phyloP scores from a whole-genome alignment of 805 yeast species.

The Wickerhamomyces mucosus region DNA sequence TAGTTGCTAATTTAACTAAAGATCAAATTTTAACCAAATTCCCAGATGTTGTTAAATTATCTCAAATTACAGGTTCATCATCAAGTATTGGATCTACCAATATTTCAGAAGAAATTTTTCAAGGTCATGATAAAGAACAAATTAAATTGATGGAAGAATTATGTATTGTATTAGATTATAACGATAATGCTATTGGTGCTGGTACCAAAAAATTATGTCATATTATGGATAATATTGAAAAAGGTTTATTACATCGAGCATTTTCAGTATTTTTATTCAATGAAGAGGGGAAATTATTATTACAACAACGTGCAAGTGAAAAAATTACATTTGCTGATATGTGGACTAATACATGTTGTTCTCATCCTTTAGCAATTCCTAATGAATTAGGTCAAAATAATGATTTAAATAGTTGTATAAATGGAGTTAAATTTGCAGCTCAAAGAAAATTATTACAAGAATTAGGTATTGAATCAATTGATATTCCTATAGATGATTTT shows the following conservation, averaged over 20 bases:
- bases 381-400: conserved; percentile 60
- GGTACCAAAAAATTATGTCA: conserved; percentile 90
- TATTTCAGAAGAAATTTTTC: conserved; percentile 41
- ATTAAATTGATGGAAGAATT: conserved; percentile 92
- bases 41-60: conserved; percentile 60
- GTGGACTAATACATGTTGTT: conserved; percentile 99
- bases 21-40: conserved; percentile 47
- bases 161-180: conserved; percentile 84
- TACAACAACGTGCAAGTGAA: conserved; percentile 94
- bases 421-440: conserved; percentile 83
- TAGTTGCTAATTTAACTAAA: conserved; percentile 43
- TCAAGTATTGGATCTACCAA: conserved; percentile 25
- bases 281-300: conserved; percentile 59
- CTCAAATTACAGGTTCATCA: conserved; percentile 47
- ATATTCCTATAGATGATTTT: conserved; percentile 57
- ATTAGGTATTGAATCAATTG: conserved; percentile 63
- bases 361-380: conserved; percentile 86
- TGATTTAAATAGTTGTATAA: conserved; percentile 46
- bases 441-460: conserved; percentile 89
- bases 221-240: conserved; percentile 75
- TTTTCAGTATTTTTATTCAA: conserved; percentile 92
- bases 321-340: conserved; percentile 92
- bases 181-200: conserved; percentile 84
- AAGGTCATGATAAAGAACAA: conserved; percentile 90
- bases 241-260: conserved; percentile 88